Base-by-base conservation (phyloP, 1,284 basidiomycete species). In the Boletus sp. region DNA sequence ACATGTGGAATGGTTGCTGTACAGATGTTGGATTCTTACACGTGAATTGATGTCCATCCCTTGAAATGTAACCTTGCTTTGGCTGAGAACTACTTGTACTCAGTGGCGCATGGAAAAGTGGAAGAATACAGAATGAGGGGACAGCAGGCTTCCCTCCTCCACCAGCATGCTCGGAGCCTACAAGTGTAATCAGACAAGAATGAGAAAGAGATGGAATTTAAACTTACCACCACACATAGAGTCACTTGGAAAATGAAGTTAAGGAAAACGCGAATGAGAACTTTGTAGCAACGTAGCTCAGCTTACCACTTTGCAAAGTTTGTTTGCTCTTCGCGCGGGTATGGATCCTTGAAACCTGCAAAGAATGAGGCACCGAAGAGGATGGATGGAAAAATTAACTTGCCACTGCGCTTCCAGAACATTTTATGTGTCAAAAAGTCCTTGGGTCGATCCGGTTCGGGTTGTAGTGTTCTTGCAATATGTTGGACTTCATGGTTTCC, bases 1-100 rank as follows among this genome's bases (percentile, higher is more conserved):
- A 86, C 84, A 86, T 79, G 61, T 86, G 85, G 65, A 82, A 85
- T 0, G 82, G 74, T 61, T 82, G 81, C 31, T 80, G 79, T 62
- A 78, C 61, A 5, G 76, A 67, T 7, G 70, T 70, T 2, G 85
- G 85, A 65, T 85, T 84, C 45, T 66, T 77, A 66, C 84, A 86
- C 5, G 61, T 61, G 66, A 84, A 86, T 5, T 75, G 65, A 22
- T 73, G 69, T 0, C 71, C 71, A 60, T 87, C 84, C 22, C 72
- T 69, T 12, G 85, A 86, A 24, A 83, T 67, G 65, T 87, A 80
- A 1, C 84, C 80, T 13, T 73, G 51, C 6, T 68, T 76, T 1
- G 65, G 59, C 74, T 74, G 65, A n/a, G 64, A 45, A 2, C 58
- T 61, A 20, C 60, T 65, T 41, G 60, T 42, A 16, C 61, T 59